Percentiles rank a stretch among this genome's conserved stretches.
Evolutionary conservation across 164 flowering plant genomes (phyloP).

Genomic region (Stephania yunnanensis): DNA sequence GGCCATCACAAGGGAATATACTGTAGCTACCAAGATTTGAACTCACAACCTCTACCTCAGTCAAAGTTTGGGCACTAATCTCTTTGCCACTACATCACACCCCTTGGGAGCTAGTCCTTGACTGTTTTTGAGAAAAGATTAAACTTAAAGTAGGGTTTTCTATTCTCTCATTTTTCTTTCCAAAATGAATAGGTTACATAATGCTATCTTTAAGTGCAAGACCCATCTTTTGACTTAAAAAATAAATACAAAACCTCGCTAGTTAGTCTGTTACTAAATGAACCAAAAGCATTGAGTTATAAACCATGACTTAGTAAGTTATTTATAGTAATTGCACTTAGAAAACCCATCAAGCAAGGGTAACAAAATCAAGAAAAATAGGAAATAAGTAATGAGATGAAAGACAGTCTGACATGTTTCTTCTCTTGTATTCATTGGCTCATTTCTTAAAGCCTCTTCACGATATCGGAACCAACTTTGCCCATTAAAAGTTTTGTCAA

Average conservation of each 20-base stretch:
- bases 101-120: too few species aligned
- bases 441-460: constrained; percentile 84
- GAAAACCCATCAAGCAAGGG: neutral
- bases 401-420: constrained; percentile 61
- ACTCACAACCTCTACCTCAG: too few species aligned
- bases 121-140: neutral
- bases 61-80: too few species aligned
- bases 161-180: neutral
- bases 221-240: neutral
- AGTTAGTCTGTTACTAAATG: neutral
- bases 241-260: neutral
- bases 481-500: constrained; percentile 89
- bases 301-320: neutral
- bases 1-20: too few species aligned
- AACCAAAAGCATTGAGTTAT: neutral
- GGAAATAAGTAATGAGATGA: neutral
- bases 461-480: constrained; percentile 97
- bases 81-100: too few species aligned
- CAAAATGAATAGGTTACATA: neutral
- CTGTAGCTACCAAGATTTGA: too few species aligned
- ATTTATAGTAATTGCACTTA: neutral
- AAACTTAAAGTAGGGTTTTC: neutral
- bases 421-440: constrained; percentile 88
- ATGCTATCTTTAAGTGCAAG: too few species aligned
- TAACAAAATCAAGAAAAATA: neutral